Conservation (phyloP, 129 eudicot genomes). For the Heracleum sosnowskyi region DNA sequence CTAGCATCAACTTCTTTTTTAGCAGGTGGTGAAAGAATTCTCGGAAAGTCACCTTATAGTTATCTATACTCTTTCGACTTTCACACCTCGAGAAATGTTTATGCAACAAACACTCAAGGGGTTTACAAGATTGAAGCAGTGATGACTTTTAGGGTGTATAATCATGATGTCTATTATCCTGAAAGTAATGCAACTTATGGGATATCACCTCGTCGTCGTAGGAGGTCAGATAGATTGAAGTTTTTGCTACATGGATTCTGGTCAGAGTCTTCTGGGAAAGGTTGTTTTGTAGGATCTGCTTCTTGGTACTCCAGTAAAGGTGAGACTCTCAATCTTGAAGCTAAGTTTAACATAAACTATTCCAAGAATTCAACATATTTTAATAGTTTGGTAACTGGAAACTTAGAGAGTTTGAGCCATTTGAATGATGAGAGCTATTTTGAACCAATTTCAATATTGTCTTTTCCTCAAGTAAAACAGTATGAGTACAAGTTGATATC, state of each 20-base stretch:
- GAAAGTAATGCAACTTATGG: constrained; percentile 6
- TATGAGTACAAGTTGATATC: constrained; percentile 39
- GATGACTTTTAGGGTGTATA: constrained; percentile 19
- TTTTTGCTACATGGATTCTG: constrained; percentile 60
- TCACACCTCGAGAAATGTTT: constrained; percentile 21
- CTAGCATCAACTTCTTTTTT: constrained; percentile 20
- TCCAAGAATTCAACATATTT: constrained; percentile 29
- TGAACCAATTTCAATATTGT: constrained; percentile 44
- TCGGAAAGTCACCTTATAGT: constrained; percentile 12
- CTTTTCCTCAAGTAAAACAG: constrained; percentile 29
- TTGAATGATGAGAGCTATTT: constrained; percentile 32
- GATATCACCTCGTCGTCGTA: constrained; percentile 11
- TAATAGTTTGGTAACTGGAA: constrained; percentile 52
- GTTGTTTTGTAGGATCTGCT: constrained; percentile 67
- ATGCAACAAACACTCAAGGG: constrained; percentile 20
- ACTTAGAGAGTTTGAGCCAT: constrained; percentile 44
- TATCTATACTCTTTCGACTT: constrained; percentile 12
- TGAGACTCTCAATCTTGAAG: constrained; percentile 27
- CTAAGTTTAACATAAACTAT: constrained; percentile 46
- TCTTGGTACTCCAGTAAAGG: constrained; percentile 27
- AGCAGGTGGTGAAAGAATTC: constrained; percentile 42
- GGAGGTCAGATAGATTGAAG: constrained; percentile 1
- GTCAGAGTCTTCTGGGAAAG: constrained; percentile 45
- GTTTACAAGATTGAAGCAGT: constrained; percentile 44
- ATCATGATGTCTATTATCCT: constrained; percentile 4